These are phyloP conservation scores for Wallacemonas sp. DNA, from an alignment of 208 protist species.

Conservation along the genomic window DNA sequence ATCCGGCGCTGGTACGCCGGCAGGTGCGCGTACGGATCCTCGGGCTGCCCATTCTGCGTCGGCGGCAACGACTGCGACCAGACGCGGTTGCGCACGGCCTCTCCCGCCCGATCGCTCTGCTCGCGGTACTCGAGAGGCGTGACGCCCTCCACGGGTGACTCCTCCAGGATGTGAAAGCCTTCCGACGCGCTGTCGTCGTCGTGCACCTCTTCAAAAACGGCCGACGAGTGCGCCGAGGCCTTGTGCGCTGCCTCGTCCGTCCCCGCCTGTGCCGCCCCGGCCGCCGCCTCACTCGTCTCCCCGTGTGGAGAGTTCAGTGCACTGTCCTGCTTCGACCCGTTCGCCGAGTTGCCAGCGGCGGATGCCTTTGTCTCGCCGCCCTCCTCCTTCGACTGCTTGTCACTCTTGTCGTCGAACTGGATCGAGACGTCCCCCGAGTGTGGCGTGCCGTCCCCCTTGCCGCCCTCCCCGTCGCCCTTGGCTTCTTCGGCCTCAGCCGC, in stretches of 20 bases:
- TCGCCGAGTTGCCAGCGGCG: too few relatives aligned
- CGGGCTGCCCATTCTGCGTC: slow-evolving; percentile 13
- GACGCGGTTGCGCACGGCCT: not conserved
- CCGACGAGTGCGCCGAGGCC: not conserved
- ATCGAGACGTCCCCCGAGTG: too few relatives aligned
- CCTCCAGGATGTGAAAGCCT: slow-evolving; percentile 4
- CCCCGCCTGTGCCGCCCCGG: not conserved
- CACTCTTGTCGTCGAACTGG: too few relatives aligned
- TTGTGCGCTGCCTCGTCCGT: not conserved
- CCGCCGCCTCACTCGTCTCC: not conserved
- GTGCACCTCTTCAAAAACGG: not conserved
- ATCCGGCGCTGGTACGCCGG: slow-evolving; percentile 68
- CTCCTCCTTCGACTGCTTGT: too few relatives aligned
- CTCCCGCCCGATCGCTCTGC: too few relatives aligned
- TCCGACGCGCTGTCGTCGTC: not conserved
- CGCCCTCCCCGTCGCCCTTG: not conserved
- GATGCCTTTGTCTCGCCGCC: too few relatives aligned
- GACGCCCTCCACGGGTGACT: slow-evolving; percentile 5
- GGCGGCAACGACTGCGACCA: not conserved
- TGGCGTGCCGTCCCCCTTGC: not conserved
- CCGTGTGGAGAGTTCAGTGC: not conserved
- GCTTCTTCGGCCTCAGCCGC: not conserved
- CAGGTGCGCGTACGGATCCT: slow-evolving; percentile 29
- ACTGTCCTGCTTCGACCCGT: too few relatives aligned
- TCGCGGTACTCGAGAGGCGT: not conserved